Evolutionary conservation across 305 asterid genomes (phyloP), one percentile per base, ranked within the genome.

Genomic region (Fraxinus paxiana): DNA sequence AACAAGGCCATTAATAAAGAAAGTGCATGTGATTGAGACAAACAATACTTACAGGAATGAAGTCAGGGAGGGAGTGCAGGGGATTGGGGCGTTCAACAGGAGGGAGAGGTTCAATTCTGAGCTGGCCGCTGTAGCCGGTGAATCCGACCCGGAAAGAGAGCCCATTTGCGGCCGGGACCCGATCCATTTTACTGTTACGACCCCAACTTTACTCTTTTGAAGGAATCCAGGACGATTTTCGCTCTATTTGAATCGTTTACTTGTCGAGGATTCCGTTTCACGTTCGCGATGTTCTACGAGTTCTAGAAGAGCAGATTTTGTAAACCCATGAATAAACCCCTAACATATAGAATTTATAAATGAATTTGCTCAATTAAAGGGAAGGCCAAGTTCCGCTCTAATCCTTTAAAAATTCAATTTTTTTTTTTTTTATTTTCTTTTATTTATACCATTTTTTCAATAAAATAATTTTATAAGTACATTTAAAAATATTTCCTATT

Each of bases 121-220:
- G 93, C 74, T 96, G 99, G 77, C 98, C 99, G 73, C 95, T 87
- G 86, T 94, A 92, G 41, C 99, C 99, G 13, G 97, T 90, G 86
- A 96, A 96, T 77, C 94, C 95, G 81, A 96, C 90, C 87, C 97
- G 89, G 87, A 92, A 94, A 33, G 95, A 83, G 1, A 92, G 82
- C 48, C 89, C 98, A 82, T 88, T 89, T 17, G 91, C 84, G 0
- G 90, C 93, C 18, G 86, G 91, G 75, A 95, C 89, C 76, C 92
- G 90, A 79, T 95, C 94, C 99, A 93, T 95, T 81, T 84, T 17
- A 6, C 41, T 43, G n/a, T 33, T 67, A 67, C 1, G 17, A 67
- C n/a, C 18, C 73, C 73, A 67, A 67, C 73, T 67, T 28, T 13
- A 67, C 73, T 28, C 73, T 13, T 67, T 26, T 5, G 38, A 28